Evolutionary conservation across 1,284 basidiomycete species (phyloP), one percentile per base, ranked within the genome.

Genomic region (Sporisorium graminicola): DNA sequence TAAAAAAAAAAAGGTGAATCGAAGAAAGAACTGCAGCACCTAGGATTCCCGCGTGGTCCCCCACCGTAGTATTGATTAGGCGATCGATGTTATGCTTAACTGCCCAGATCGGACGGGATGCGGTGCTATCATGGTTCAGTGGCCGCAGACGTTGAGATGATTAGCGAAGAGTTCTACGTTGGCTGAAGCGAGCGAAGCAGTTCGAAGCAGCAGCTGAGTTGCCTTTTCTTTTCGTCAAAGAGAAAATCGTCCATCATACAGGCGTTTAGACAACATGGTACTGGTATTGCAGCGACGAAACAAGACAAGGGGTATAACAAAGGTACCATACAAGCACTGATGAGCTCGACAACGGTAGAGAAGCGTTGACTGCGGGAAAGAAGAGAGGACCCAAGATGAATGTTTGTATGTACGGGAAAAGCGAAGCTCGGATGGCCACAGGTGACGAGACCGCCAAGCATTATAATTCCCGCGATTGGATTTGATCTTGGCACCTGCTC

Each of bases 11-110:
- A 57, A 79, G 88, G 88, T 5, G 16, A 43, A 43, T 88, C 88
- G n/a, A n/a, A 43, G 16, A 20, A 20, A 37, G 13, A 90, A 90
- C 90, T 90, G 90, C 90, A 89, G 90, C 90, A 91, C 90, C 90
- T 88, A 91, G 90, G 90, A 91, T 91, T 91, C 90, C 90, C 90
- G 88, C 88, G 90, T 91, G 91, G 91, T 91, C 91, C 91, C 90
- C 91, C 90, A 91, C 90, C 90, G 88, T 91, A 90, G 90, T 92
- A 91, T 91, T 91, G 90, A 91, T 90, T 91, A 87, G 89, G 90
- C 90, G 89, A 90, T 89, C 90, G 89, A 90, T 89, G 91, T 90
- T 89, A 88, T 88, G 90, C 88, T 92, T 92, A 90, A 91, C 90
- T 91, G 89, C 89, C 89, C 90, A 91, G 90, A 91, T 91, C 90